Percentiles rank a stretch among this genome's conserved stretches.
phyloP scores from a whole-genome alignment of 257 asterid species.

The Vinca minor region DNA sequence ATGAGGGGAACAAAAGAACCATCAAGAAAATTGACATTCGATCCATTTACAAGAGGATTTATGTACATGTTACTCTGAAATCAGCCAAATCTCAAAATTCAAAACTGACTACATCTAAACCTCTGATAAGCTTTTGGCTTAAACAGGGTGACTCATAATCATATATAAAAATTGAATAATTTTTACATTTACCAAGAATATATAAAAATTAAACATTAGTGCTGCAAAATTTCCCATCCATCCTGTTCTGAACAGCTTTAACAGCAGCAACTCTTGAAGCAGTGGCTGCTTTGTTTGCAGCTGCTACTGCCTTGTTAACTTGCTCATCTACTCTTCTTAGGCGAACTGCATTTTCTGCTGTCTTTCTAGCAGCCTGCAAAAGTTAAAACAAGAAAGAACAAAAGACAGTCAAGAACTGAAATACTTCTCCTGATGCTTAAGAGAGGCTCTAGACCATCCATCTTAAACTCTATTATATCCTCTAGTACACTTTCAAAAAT shows the following conservation, averaged over 20 bases:
- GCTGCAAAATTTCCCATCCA: slow-evolving; percentile 62
- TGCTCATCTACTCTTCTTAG: slow-evolving; percentile 49
- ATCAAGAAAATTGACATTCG: neutral
- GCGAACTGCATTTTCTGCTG: slow-evolving; percentile 55
- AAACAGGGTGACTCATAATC: slow-evolving; percentile 25
- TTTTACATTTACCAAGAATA: slow-evolving; percentile 29
- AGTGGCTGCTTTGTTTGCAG: slow-evolving; percentile 76
- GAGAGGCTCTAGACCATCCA: too few species aligned
- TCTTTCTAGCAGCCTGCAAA: slow-evolving; percentile 67
- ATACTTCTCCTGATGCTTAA: too few species aligned
- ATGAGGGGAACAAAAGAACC: too few species aligned
- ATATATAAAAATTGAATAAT: slow-evolving; percentile 13
- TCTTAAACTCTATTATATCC: too few species aligned
- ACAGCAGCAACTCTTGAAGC: slow-evolving; percentile 93
- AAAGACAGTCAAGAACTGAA: neutral
- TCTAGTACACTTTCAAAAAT: too few species aligned
- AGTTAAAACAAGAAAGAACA: neutral
- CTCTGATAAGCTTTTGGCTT: slow-evolving; percentile 26
- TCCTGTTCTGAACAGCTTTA: slow-evolving; percentile 81
- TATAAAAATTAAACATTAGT: slow-evolving; percentile 38
- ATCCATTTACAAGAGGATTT: slow-evolving; percentile 3
- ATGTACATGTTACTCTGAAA: slow-evolving; percentile 5
- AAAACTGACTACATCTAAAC: slow-evolving; percentile 18
- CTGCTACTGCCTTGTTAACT: slow-evolving; percentile 68
- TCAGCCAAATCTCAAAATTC: neutral